Evolutionary conservation across 192 early-diverging fungal species (phyloP), one percentile per base, ranked within the genome.

Genomic region (Linnemannia schmuckeri): DNA sequence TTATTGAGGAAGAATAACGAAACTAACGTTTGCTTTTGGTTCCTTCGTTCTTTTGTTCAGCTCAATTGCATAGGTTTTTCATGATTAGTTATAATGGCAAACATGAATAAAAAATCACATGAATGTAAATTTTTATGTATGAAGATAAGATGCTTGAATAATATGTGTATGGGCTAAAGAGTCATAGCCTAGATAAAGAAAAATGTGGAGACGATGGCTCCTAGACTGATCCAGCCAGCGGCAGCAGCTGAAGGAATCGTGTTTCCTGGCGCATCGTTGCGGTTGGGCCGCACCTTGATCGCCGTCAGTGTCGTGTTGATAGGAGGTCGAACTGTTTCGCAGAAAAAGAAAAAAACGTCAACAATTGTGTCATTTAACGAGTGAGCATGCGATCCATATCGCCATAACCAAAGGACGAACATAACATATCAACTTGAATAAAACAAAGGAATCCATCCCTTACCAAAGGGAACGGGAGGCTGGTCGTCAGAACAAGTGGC

Each of bases 401-500:
- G n/a, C n/a, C n/a, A 66, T 27, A 54, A 35, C 0, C 44, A 44
- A 37, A 68, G 20, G 0, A 41, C 6, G 70, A 18, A 77, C 10
- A n/a, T 17, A 10, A 27, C 22, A 78, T 47, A 54, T 74, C 42
- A 52, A 33, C 6, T 22, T 38, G 17, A 15, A 80, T n/a, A 57
- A 57, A 3, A 12, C 49, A 30, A 40, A 72, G 66, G 2, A 0
- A 24, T 41, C 24, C 30, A 6, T 44, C 17, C 47, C 68, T 80
- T 74, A 86, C 79, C 70, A 54, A 13, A n/a, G 68, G 84, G 84
- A 15, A 86, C 75, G 3, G 41, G 13, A 10, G 22, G 69, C 35
- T 86, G 84, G 4, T n/a, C 61, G 13, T 86, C 79, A 2, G 79
- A 74, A 35, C 84, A 86, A 9, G 57, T 72, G 24, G 79, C 84